These are phyloP conservation scores for Diversispora epigaea DNA, from an alignment of 192 early-diverging fungal genomes.

Conservation along the genomic window DNA sequence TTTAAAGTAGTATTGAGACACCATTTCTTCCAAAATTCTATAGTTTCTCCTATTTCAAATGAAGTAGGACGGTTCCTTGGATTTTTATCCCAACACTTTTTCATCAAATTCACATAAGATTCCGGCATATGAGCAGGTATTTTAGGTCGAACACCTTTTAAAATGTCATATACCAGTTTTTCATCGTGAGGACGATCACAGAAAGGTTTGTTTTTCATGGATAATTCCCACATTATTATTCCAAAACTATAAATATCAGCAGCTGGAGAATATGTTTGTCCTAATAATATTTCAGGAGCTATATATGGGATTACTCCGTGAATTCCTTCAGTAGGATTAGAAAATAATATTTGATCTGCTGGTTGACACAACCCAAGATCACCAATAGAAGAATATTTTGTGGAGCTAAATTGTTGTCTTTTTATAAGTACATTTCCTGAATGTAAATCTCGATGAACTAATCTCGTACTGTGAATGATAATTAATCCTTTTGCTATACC, in stretches of 20 bases:
- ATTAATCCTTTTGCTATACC: slow-evolving; percentile 36
- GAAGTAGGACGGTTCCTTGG: slow-evolving; percentile 6
- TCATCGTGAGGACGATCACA: slow-evolving; percentile 9
- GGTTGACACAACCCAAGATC: slow-evolving; percentile 38
- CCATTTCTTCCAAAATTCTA: slow-evolving; percentile 1
- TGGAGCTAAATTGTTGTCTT: slow-evolving; percentile 35
- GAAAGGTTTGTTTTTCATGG: background rate
- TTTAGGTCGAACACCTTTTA: slow-evolving; percentile 36
- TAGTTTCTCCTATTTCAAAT: background rate
- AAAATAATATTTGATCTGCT: background rate
- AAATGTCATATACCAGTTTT: slow-evolving; percentile 32
- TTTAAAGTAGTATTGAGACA: background rate
- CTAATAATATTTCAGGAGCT: background rate
- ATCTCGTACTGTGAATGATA: slow-evolving; percentile 40
- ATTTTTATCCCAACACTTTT: background rate
- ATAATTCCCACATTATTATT: background rate
- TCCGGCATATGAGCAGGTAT: slow-evolving; percentile 35
- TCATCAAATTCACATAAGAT: slow-evolving; percentile 8
- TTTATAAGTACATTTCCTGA: slow-evolving; percentile 42
- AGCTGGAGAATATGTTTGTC: background rate
- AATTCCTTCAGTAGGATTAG: background rate
- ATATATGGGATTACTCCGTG: slow-evolving; percentile 12
- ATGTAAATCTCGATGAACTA: slow-evolving; percentile 45
- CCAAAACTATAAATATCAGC: slow-evolving; percentile 7
- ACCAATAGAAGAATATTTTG: slow-evolving; percentile 29